Evolutionary conservation across 2,329 filamentous ascomycete species (phyloP).

Genomic region (Diaporthe vaccinii): DNA sequence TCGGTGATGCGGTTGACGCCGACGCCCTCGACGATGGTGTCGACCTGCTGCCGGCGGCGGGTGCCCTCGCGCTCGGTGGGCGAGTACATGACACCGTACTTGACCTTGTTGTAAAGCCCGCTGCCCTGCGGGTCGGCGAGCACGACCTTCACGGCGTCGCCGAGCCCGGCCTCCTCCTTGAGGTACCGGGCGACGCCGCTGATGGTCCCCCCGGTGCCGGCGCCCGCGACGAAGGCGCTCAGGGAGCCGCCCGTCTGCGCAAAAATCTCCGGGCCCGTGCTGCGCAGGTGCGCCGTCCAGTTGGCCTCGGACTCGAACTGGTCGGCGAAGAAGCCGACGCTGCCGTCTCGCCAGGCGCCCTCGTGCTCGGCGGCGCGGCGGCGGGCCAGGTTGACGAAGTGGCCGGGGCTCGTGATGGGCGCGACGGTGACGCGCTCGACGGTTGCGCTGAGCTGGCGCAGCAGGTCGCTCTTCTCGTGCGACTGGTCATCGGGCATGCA

Average conservation of each 20-base stretch:
- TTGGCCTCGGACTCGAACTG: slow-evolving; percentile 96
- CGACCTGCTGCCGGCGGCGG: slow-evolving; percentile 88
- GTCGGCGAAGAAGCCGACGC: slow-evolving; percentile 91
- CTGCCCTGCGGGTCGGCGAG: slow-evolving; percentile 95
- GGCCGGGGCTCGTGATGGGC: slow-evolving; percentile 91
- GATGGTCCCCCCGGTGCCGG: slow-evolving; percentile 94
- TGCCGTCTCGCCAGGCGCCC: slow-evolving; percentile 65
- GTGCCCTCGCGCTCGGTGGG: slow-evolving; percentile 91
- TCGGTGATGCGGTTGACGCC: slow-evolving; percentile 94
- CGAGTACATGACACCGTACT: slow-evolving; percentile 96
- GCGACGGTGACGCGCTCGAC: slow-evolving; percentile 93
- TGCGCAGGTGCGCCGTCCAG: slow-evolving; percentile 84
- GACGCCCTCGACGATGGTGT: slow-evolving; percentile 95
- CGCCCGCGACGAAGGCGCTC: slow-evolving; percentile 92
- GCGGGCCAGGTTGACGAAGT: slow-evolving; percentile 94
- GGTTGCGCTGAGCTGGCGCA: slow-evolving; percentile 90
- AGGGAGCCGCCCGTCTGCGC: slow-evolving; percentile 80
- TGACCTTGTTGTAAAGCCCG: slow-evolving; percentile 91
- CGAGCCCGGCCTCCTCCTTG: slow-evolving; percentile 75
- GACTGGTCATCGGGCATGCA: slow-evolving; percentile 97
- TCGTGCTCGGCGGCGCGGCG: slow-evolving; percentile 83
- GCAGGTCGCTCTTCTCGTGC: slow-evolving; percentile 88
- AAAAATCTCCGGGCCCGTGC: slow-evolving; percentile 92
- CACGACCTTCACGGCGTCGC: slow-evolving; percentile 74
- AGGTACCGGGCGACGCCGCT: slow-evolving; percentile 87